phyloP scores from a whole-genome alignment of 257 asterid species.

The Penstemon davidsonii region DNA sequence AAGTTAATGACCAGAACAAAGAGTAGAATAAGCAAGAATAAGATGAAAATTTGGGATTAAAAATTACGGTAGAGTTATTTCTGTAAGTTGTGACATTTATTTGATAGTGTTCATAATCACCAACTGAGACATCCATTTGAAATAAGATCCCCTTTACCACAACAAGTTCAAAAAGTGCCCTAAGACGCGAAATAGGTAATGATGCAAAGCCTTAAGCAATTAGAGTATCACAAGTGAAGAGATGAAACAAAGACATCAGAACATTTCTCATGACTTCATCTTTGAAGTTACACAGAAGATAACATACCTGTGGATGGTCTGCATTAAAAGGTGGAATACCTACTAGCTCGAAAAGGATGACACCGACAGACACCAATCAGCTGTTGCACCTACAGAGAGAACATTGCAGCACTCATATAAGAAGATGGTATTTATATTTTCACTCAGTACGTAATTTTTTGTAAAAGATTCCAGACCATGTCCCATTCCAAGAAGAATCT shows the following conservation, averaged over 20 bases:
- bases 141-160: background rate
- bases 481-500: slow-evolving; percentile 98
- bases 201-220: slow-evolving; percentile 15
- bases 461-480: slow-evolving; percentile 64
- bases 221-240: slow-evolving; percentile 18
- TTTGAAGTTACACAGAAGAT: slow-evolving; percentile 43
- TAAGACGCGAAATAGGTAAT: slow-evolving; percentile 2
- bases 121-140: slow-evolving; percentile 8
- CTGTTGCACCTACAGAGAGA: slow-evolving; percentile 65
- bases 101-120: background rate
- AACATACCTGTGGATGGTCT: slow-evolving; percentile 76
- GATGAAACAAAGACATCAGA: slow-evolving; percentile 11
- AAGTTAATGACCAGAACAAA: background rate
- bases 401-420: slow-evolving; percentile 16
- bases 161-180: background rate
- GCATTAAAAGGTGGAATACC: slow-evolving; percentile 96
- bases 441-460: slow-evolving; percentile 17
- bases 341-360: slow-evolving; percentile 82
- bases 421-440: slow-evolving; percentile 5
- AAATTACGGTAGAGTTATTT: background rate
- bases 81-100: slow-evolving; percentile 1
- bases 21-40: background rate
- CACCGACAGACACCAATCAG: slow-evolving; percentile 99
- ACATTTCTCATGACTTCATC: slow-evolving; percentile 9
- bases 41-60: background rate